These are phyloP conservation scores for Ophiosphaerella korrae DNA, from an alignment of 2,329 filamentous ascomycete species.

Conservation along the genomic window DNA sequence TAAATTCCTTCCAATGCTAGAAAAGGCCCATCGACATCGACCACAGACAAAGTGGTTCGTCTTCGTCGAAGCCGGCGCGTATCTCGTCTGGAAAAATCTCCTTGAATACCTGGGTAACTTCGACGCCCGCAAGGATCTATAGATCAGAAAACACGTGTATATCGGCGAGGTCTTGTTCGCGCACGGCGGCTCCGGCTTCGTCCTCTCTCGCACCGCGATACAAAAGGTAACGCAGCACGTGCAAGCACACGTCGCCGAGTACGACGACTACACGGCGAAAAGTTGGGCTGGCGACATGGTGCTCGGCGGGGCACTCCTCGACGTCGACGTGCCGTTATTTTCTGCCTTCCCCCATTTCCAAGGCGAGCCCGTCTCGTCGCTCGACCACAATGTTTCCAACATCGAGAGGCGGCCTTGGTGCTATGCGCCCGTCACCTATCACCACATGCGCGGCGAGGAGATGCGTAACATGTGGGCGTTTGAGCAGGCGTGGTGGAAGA, in stretches of 20 bases:
- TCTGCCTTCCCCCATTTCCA: conserved; percentile 53
- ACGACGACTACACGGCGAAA: conserved; percentile 43
- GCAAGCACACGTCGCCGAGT: conserved; percentile 34
- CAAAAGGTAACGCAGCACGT: conserved; percentile 41
- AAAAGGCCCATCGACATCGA: conserved; percentile 51
- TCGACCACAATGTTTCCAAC: conserved; percentile 45
- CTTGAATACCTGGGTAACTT: conserved; percentile 49
- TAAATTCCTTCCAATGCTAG: conserved; percentile 63
- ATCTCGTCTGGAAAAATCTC: conserved; percentile 46
- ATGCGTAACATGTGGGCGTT: conserved; percentile 48
- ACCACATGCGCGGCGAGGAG: conserved; percentile 44
- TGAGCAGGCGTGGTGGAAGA: conserved; percentile 46
- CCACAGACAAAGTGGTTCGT: conserved; percentile 47
- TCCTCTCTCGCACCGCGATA: conserved; percentile 51
- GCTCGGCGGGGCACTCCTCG: conserved; percentile 44
- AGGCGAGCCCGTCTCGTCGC: conserved; percentile 49
- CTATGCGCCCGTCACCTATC: conserved; percentile 49
- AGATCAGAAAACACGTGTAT: conserved; percentile 51
- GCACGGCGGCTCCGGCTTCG: conserved; percentile 53
- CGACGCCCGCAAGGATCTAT: conserved; percentile 47
- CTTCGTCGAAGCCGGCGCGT: conserved; percentile 47
- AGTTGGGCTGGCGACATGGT: conserved; percentile 49
- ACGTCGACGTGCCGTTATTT: conserved; percentile 42
- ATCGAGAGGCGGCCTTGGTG: conserved; percentile 51
- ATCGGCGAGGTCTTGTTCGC: conserved; percentile 53